These are phyloP conservation scores for Tritrichomonas foetus DNA, from an alignment of 208 protist genomes.

Conservation along the genomic window DNA sequence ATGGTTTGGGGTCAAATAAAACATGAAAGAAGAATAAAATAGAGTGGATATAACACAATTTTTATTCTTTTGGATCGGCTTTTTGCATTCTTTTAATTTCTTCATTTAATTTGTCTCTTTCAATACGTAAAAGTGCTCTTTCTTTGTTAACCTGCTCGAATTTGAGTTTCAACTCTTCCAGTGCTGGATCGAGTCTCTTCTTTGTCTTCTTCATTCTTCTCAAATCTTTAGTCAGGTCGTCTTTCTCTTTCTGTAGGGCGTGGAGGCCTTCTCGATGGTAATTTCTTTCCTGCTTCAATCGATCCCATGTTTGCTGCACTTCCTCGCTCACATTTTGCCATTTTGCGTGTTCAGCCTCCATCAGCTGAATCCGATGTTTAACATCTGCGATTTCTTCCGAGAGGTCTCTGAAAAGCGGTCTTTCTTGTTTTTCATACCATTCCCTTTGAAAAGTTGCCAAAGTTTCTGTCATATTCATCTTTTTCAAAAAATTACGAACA, in stretches of 20 bases:
- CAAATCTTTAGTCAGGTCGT: background rate
- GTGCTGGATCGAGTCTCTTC: slow-evolving; percentile 11
- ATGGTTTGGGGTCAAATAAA: too few species aligned
- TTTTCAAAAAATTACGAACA: slow-evolving; percentile 19
- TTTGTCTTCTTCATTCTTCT: slow-evolving; percentile 21
- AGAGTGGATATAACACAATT: too few species aligned
- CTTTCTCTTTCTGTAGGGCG: background rate
- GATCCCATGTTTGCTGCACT: slow-evolving; percentile 33
- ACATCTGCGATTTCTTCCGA: slow-evolving; percentile 32
- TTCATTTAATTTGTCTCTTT: slow-evolving; percentile 11
- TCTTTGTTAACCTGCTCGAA: slow-evolving; percentile 40
- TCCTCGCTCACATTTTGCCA: slow-evolving; percentile 34
- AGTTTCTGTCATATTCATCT: slow-evolving; percentile 39
- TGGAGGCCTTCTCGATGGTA: background rate
- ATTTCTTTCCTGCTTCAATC: slow-evolving; percentile 35
- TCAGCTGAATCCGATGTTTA: background rate
- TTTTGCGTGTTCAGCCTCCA: background rate
- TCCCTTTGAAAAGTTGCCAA: slow-evolving; percentile 7
- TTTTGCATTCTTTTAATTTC: slow-evolving; percentile 36
- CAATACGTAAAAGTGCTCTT: background rate
- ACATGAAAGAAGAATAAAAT: too few species aligned
- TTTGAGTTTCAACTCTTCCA: background rate
- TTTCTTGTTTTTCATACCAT: background rate
- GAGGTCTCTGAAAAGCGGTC: background rate
- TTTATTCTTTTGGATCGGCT: too few species aligned